Evolutionary conservation across 352 stramenopile genomes (phyloP).

Genomic region (Pythium rishiriense): DNA sequence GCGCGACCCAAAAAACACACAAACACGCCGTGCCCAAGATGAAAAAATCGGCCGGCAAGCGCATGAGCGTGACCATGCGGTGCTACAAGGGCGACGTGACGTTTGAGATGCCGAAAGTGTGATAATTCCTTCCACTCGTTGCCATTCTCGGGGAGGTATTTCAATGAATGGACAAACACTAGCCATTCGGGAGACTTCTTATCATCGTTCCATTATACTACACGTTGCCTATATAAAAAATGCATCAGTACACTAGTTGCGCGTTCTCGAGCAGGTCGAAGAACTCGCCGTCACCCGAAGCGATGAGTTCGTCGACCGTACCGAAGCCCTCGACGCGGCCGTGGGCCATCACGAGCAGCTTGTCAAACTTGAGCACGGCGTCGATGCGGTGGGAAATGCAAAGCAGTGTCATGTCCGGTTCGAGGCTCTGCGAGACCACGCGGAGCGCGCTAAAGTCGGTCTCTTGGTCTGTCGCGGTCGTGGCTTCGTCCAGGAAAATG

Average conservation of each 20-base stretch:
- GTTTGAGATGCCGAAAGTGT: conserved; percentile 7
- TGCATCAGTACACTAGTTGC: conserved; percentile 33
- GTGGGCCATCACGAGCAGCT: conserved; percentile 87
- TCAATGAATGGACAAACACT: no score
- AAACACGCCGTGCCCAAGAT: conserved; percentile 82
- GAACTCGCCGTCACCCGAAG: conserved; percentile 27
- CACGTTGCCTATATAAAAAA: no score
- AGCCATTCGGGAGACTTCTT: no score
- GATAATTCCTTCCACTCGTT: no score
- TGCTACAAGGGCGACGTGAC: conserved; percentile 37
- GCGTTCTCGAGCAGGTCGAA: conserved; percentile 32
- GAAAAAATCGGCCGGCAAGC: conserved; percentile 37
- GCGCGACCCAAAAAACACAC: conserved; percentile 73
- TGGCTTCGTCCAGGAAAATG: conserved; percentile 96
- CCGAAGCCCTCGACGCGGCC: conserved; percentile 55
- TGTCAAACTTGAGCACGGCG: conserved; percentile 92
- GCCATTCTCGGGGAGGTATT: no score
- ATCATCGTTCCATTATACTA: no score
- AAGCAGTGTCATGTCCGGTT: conserved; percentile 87
- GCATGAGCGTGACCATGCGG: conserved; percentile 61
- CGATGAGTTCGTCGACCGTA: conserved; percentile 24
- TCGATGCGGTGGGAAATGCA: conserved; percentile 94
- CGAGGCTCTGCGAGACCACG: conserved; percentile 84
- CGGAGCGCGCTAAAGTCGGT: conserved; percentile 70
- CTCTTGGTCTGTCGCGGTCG: conserved; percentile 71